Evolutionary conservation across 352 stramenopile species (phyloP).

Genomic region (Aphanomyces stellatus): DNA sequence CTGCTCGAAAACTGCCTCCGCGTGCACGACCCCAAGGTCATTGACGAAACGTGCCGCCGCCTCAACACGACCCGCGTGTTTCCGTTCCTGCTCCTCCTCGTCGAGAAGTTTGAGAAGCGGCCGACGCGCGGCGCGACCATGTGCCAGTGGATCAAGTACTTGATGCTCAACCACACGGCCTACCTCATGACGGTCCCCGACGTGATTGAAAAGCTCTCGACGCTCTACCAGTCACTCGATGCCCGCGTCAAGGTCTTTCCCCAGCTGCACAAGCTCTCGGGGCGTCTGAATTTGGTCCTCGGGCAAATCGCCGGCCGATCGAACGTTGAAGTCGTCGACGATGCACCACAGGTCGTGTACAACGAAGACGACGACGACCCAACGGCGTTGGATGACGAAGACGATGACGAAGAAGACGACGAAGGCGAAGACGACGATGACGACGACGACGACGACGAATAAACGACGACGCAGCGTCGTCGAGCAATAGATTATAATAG

Average conservation of each 20-base stretch:
- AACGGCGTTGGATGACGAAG: conserved; percentile 41
- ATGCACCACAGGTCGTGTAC: conserved; percentile 25
- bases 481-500: conserved; percentile 37
- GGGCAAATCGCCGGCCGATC: conserved; percentile 44
- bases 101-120: conserved; percentile 75
- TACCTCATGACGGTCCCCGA: conserved; percentile 79
- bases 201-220: conserved; percentile 69
- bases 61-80: conserved; percentile 68
- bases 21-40: conserved; percentile 65
- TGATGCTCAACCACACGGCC: conserved; percentile 76
- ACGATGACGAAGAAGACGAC: conserved; percentile 26
- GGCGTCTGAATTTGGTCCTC: conserved; percentile 69
- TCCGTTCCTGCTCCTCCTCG: conserved; percentile 63
- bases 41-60: conserved; percentile 64
- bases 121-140: conserved; percentile 66
- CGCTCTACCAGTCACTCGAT: conserved; percentile 78
- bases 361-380: conserved; percentile 26
- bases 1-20: conserved; percentile 78
- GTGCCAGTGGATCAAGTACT: conserved; percentile 73
- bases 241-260: conserved; percentile 71
- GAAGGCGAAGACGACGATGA: conserved; percentile 34
- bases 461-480: conserved; percentile 24
- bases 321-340: conserved; percentile 26
- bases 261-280: conserved; percentile 76
- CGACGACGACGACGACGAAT: conserved; percentile 33